A percentile compares a stretch with the other conserved stretches of the same genome.
Conservation (phyloP, 2,329 filamentous ascomycete genomes). For the Harringtonia aguacate region DNA sequence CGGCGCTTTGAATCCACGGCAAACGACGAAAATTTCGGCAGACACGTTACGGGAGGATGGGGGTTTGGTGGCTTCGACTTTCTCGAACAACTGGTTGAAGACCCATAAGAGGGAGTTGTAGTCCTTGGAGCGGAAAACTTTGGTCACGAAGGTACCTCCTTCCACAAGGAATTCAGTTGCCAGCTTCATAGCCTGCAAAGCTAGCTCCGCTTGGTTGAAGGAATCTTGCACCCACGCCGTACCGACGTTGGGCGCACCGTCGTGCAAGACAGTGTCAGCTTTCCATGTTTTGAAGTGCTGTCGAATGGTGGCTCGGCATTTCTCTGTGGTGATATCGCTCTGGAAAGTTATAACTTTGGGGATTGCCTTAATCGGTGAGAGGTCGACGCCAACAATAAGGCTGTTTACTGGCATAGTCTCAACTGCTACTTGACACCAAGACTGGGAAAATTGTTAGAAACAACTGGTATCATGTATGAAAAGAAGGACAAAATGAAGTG, state of each 20-base stretch:
- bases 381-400: constrained; percentile 89
- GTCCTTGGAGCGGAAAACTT: constrained; percentile 94
- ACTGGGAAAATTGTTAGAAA: constrained; percentile 36
- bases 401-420: constrained; percentile 88
- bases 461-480: background rate
- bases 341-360: constrained; percentile 92
- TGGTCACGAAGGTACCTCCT: constrained; percentile 90
- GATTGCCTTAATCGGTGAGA: constrained; percentile 91
- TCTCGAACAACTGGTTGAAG: constrained; percentile 89
- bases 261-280: constrained; percentile 88
- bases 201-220: constrained; percentile 92
- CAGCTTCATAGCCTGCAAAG: constrained; percentile 80
- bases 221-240: constrained; percentile 97
- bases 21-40: constrained; percentile 97
- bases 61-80: constrained; percentile 95
- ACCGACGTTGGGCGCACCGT: constrained; percentile 96
- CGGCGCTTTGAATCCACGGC: constrained; percentile 87
- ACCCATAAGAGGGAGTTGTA: constrained; percentile 96
- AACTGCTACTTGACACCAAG: constrained; percentile 92
- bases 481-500: background rate
- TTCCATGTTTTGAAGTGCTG: constrained; percentile 93
- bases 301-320: constrained; percentile 82
- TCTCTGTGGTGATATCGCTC: constrained; percentile 95
- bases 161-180: constrained; percentile 87
- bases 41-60: constrained; percentile 93